phyloP scores from a whole-genome alignment of 2,329 filamentous ascomycete species.

The Emericellopsis atlantica region DNA sequence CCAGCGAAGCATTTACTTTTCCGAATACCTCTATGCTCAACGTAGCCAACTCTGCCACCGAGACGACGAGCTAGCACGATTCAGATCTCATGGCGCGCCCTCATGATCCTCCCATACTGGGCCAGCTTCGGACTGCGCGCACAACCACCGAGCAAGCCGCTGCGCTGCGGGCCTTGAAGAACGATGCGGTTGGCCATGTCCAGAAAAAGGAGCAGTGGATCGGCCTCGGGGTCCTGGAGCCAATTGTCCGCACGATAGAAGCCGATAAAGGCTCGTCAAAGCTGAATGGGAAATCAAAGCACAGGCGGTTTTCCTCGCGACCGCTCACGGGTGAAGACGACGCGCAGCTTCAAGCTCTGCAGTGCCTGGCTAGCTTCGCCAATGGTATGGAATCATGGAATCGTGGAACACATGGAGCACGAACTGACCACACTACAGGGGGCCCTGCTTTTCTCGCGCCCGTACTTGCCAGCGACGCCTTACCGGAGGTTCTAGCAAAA shows the following conservation, averaged over 20 bases:
- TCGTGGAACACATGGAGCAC: neutral
- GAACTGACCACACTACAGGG: constrained; percentile 32
- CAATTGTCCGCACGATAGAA: constrained; percentile 35
- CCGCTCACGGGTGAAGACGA: constrained; percentile 49
- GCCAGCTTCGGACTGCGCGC: constrained; percentile 42
- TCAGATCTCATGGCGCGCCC: constrained; percentile 36
- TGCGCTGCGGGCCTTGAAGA: constrained; percentile 66
- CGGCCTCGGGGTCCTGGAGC: constrained; percentile 52
- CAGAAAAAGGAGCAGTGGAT: constrained; percentile 78
- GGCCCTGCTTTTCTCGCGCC: constrained; percentile 69
- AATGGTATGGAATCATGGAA: constrained; percentile 45
- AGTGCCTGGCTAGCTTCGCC: constrained; percentile 75
- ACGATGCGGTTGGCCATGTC: constrained; percentile 78
- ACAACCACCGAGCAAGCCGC: constrained; percentile 38
- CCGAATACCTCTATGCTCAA: too few species aligned
- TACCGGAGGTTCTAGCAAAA: constrained; percentile 59
- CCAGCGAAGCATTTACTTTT: too few species aligned
- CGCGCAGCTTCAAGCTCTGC: constrained; percentile 63
- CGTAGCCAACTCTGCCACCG: too few species aligned
- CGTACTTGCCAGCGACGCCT: constrained; percentile 52
- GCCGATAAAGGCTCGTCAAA: constrained; percentile 17
- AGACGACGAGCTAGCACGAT: neutral
- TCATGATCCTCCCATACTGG: constrained; percentile 38
- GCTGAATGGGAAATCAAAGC: constrained; percentile 25
- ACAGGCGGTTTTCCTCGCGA: constrained; percentile 17